Evolutionary conservation across 768 basidiomycete genomes (phyloP), one percentile per base, ranked within the genome.

Genomic region (Phylloporus sp.): DNA sequence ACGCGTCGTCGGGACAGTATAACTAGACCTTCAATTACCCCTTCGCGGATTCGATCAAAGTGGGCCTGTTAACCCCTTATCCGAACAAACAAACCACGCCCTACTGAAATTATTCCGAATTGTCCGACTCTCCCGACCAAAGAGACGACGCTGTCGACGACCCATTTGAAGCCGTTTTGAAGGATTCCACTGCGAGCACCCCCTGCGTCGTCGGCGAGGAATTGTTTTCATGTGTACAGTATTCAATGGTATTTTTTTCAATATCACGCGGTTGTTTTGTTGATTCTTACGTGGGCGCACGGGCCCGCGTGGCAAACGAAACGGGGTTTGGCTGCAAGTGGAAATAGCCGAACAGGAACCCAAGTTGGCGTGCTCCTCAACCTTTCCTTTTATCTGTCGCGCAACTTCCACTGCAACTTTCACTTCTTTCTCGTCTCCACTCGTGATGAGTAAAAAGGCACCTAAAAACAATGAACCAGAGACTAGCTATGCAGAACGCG

Each of bases 401-500:
- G 62, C 66, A 50, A 54, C 57, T 23, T 52, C 55, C 50, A 45
- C 41, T 54, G 9, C 51, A 57, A 59, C 51, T 36, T 42, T 54
- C 35, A 49, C 48, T 41, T 40, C 44, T 32, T 41, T 53, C 36
- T 55, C 46, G 39, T 42, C 50, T 27, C 46, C 44, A 26, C 35
- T 46, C 49, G 56, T 44, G 55, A 74, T 74, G 70, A 72, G 66
- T 70, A 82, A 80, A 74, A 83, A 82, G 70, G 64, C 65, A 40
- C 53, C 67, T 37, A 70, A 72, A 61, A 63, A 68, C 34, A 61
- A 55, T 29, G 63, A 76, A 54, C 63, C 68, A 54, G 63, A 62
- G 51, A 63, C 72, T 11, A 71, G 72, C 37, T 95, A 88, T 65
- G 75, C 76, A 20, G 62, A 77, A 45, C 83, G 86, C 68, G 93